Evolutionary conservation across 2,329 filamentous ascomycete genomes (phyloP), one percentile per base, ranked within the genome.

Genomic region (Colletotrichum brevisporum): DNA sequence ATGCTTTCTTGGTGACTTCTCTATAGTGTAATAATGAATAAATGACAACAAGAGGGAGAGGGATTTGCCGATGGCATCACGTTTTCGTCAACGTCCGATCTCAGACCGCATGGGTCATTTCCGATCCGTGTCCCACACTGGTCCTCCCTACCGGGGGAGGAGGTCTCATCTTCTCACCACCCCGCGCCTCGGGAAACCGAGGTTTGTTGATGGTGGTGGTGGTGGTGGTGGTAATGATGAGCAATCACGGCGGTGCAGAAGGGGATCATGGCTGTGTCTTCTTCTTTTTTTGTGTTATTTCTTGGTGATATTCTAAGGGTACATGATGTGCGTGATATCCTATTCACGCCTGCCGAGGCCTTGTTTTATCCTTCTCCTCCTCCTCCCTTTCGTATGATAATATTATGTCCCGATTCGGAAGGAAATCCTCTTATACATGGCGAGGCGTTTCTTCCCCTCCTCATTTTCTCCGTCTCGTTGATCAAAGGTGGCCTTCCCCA

Each of bases 391-490:
- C 24, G 56, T 54, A 51, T 59, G 66, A 66, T 55, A 45, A 31
- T 56, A 53, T 60, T 66, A 66, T 69, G 66, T 56, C 66, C 62
- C 48, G 43, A 52, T 66, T 60, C 26, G 66, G 62, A 47, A 60
- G 31, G 10, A 36, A 36, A 36, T 36, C 31, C 16, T 60, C 51
- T 66, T 66, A 41, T 59, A 59, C 43, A 47, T 27, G 36, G 53
- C 24, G n/a, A 50, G 48, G 48, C 48, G 31, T 31, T 6, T 36
- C 10, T 36, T 36, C 6, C 10, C 10, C 31, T 36, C 10, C 31
- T 36, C 10, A 8, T 36, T 36, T 36, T 36, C 31, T 36, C 31
- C 31, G 31, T 36, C 21, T 36, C 31, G 31, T 36, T 36, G 10
- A 36, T 36, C 31, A 36, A 36, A 36, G 6, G 31, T 47, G 27